phyloP scores from a whole-genome alignment of 129 eudicot species.

The Mikania micrantha region DNA sequence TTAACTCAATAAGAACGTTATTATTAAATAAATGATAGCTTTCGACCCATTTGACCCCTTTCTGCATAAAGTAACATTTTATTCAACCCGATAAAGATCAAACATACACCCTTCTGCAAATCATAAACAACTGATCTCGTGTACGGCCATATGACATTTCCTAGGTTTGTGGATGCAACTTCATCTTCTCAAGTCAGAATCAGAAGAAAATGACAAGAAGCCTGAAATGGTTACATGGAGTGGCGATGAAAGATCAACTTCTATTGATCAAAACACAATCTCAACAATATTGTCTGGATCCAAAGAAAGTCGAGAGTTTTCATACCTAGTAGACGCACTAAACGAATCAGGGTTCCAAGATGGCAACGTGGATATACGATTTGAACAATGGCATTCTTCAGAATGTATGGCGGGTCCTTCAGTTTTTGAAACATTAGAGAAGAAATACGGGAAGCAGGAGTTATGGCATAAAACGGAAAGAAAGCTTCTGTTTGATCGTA shows the following conservation, averaged over 20 bases:
- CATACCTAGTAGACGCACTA: slow-evolving; percentile 67
- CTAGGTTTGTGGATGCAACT: slow-evolving; percentile 48
- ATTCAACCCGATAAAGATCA: too few relatives aligned
- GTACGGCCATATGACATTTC: not conserved
- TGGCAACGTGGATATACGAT: slow-evolving; percentile 17
- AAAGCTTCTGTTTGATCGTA: slow-evolving; percentile 70
- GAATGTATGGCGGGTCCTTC: slow-evolving; percentile 40
- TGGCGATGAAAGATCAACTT: slow-evolving; percentile 41
- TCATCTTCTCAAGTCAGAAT: slow-evolving; percentile 41
- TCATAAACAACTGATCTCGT: too few relatives aligned
- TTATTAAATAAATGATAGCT: too few relatives aligned
- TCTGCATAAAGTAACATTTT: too few relatives aligned
- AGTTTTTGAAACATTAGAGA: slow-evolving; percentile 64
- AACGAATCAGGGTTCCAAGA: slow-evolving; percentile 46
- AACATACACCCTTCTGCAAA: too few relatives aligned
- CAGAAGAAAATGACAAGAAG: slow-evolving; percentile 49
- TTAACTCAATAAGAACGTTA: not conserved
- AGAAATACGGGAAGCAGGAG: slow-evolving; percentile 59
- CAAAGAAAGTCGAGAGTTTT: slow-evolving; percentile 53
- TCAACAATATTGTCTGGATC: slow-evolving; percentile 18
- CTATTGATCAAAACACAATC: slow-evolving; percentile 16
- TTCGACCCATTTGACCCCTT: too few relatives aligned
- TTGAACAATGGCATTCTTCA: slow-evolving; percentile 39
- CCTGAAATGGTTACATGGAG: slow-evolving; percentile 53
- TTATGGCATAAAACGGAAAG: slow-evolving; percentile 57